These are phyloP conservation scores for Tulasnella sp. DNA, from an alignment of 768 basidiomycete genomes.

Conservation along the genomic window DNA sequence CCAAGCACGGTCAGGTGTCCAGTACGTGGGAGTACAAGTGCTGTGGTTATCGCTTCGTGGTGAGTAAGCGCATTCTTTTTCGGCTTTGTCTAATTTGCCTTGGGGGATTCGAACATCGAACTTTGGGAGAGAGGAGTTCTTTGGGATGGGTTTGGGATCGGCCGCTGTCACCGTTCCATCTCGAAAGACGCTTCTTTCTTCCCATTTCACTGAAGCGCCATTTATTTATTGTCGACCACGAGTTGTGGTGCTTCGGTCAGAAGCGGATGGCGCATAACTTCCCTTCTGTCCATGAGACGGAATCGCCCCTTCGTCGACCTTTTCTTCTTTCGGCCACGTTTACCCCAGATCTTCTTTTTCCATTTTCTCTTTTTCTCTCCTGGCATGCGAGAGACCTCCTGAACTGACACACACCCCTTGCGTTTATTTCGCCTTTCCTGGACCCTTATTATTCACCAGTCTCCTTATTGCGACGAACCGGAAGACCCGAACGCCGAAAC, in stretches of 20 bases:
- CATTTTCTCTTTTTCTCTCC: neutral
- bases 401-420: neutral
- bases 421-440: neutral
- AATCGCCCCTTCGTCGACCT: neutral
- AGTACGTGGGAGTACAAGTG: slow-evolving; percentile 8
- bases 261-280: neutral
- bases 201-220: neutral
- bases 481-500: slow-evolving; percentile 6
- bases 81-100: neutral
- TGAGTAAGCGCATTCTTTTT: neutral
- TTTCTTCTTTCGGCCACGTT: neutral
- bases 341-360: neutral
- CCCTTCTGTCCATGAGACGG: neutral
- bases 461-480: neutral
- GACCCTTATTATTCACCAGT: neutral
- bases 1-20: neutral
- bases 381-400: neutral
- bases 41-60: slow-evolving; percentile 10
- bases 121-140: neutral
- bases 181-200: neutral
- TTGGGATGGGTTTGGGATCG: neutral
- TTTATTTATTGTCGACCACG: neutral
- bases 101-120: neutral
- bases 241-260: neutral
- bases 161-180: neutral